Base-by-base conservation (phyloP, 1,284 basidiomycete species). In the Cystobasidium sp. region DNA sequence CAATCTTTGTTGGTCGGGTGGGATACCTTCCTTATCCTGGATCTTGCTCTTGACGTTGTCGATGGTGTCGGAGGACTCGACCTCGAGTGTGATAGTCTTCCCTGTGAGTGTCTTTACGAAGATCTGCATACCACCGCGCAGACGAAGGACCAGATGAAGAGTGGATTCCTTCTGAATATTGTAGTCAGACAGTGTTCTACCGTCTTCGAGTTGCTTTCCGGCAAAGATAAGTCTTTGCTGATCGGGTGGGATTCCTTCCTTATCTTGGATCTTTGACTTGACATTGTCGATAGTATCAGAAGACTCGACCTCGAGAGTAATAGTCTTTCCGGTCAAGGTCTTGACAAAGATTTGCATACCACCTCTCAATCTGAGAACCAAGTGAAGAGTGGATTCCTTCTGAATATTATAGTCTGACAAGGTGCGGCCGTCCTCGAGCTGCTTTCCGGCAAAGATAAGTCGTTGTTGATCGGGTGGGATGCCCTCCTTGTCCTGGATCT, bases 401-500 rank as follows among this genome's bases (percentile, higher is more conserved):
- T 83, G 82, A 77, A 83, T 83, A 79, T 82, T 84, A 82, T 84
- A 85, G 79, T 84, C 83, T 74, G 81, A 81, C 63, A 84, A 81
- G 39, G 84, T 84, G 53, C 84, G 80, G 58, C 84, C 84, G 77
- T 84, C 84, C 79, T 85, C 84, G 68, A 98, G 91, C 86, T 98
- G 95, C 87, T 97, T 97, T 81, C 95, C 95, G 70, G 95, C 95
- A 82, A 97, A 98, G 87, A 97, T 97, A 83, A 98, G 85, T 79
- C 95, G 93, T 84, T 97, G 95, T 85, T 97, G 94, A 86, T 97
- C 94, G 79, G 93, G 93, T 75, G 93, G 92, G 76, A 95, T 95
- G 43, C 93, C 84, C 79, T 86, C 85, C 82, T 86, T 86, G 81
- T 86, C 85, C 80, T 86, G 85, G 78, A 86, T 85, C 81, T 84